phyloP scores from a whole-genome alignment of 176 grass and related monocot genomes.

The Zoysia pacifica region DNA sequence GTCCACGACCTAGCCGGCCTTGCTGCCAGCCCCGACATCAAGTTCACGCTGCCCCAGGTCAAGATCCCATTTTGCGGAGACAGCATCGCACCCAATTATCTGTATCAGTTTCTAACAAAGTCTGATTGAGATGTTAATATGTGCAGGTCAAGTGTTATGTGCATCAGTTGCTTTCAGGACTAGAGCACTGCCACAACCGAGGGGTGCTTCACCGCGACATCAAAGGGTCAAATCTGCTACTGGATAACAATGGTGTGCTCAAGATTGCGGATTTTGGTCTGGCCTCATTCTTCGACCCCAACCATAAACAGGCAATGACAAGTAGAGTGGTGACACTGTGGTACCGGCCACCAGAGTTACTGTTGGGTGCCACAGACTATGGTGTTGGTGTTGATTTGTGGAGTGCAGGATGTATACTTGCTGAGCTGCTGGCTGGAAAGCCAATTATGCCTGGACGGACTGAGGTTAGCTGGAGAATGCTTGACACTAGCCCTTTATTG shows the following conservation, averaged over 20 bases:
- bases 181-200: conserved; percentile 75
- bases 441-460: conserved; percentile 89
- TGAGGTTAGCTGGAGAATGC: conserved; percentile 54
- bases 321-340: conserved; percentile 79
- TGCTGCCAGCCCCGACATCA: conserved; percentile 82
- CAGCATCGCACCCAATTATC: background rate
- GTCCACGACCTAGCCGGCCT: conserved; percentile 84
- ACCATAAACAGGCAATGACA: conserved; percentile 85
- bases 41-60: conserved; percentile 86
- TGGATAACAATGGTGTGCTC: conserved; percentile 70
- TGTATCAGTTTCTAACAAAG: background rate
- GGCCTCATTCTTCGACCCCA: conserved; percentile 63
- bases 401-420: conserved; percentile 85
- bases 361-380: conserved; percentile 76
- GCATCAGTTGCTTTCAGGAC: conserved; percentile 75
- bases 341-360: conserved; percentile 79
- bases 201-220: conserved; percentile 82
- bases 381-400: conserved; percentile 73
- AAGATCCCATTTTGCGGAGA: conserved; percentile 28
- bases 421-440: conserved; percentile 77
- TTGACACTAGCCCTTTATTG: conserved; percentile 1
- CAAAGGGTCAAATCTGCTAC: conserved; percentile 73
- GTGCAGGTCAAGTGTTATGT: conserved; percentile 85
- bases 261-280: conserved; percentile 83
- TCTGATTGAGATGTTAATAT: conserved; percentile 34